These are phyloP conservation scores for Crucibulum laeve DNA, from an alignment of 768 basidiomycete species.

Conservation along the genomic window DNA sequence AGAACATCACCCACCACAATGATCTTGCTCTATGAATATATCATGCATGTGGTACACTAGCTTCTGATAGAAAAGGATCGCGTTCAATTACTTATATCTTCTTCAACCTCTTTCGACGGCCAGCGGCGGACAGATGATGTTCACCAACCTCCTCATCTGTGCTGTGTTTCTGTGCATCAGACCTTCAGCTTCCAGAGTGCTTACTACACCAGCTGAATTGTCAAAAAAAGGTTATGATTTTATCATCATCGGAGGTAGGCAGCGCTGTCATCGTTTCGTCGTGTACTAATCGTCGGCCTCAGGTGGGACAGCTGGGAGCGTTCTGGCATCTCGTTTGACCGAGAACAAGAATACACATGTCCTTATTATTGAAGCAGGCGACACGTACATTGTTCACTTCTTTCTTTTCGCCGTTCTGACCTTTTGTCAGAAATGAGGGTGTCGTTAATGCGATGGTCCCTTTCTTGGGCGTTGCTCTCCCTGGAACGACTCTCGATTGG, in stretches of 20 bases:
- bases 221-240: slow-evolving; percentile 18
- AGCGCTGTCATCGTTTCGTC: neutral
- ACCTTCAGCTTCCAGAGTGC: neutral
- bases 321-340: slow-evolving; percentile 49
- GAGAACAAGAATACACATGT: slow-evolving; percentile 45
- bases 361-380: slow-evolving; percentile 51
- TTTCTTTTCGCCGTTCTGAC: neutral
- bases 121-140: no score
- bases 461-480: slow-evolving; percentile 9
- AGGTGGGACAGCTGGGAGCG: slow-evolving; percentile 55
- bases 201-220: slow-evolving; percentile 2
- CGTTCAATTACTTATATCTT: no score
- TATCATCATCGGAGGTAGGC: slow-evolving; percentile 23
- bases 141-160: no score
- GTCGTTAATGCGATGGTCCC: slow-evolving; percentile 8
- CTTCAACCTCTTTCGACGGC: no score
- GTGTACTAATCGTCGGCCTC: slow-evolving; percentile 2
- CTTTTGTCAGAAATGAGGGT: slow-evolving; percentile 7
- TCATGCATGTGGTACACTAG: no score
- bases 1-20: no score
- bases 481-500: slow-evolving; percentile 19
- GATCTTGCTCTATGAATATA: no score
- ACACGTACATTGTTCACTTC: slow-evolving; percentile 24
- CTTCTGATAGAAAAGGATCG: no score
- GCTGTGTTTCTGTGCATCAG: no score